Percentiles rank a stretch among this genome's conserved stretches.
These are phyloP conservation scores for Trichosporon sp. DNA, from an alignment of 1,284 basidiomycete genomes.

Conservation along the genomic window DNA sequence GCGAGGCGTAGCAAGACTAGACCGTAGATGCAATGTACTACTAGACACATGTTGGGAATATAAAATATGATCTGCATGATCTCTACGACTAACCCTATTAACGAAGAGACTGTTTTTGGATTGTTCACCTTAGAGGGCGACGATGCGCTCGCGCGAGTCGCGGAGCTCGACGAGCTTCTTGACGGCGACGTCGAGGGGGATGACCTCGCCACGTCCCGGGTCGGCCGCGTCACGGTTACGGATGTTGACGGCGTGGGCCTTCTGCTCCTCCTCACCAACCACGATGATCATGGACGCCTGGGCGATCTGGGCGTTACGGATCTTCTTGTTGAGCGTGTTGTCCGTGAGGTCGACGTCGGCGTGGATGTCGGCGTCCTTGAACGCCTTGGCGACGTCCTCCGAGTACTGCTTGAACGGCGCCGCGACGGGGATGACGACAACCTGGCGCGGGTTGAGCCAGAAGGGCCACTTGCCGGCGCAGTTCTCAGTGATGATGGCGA, in stretches of 20 bases:
- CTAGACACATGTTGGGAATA: neutral
- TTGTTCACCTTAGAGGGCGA: conserved; percentile 29
- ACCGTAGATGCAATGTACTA: conserved; percentile 11
- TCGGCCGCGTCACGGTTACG: conserved; percentile 83
- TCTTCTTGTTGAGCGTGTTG: conserved; percentile 95
- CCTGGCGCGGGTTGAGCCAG: conserved; percentile 95
- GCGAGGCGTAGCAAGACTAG: conserved; percentile 16
- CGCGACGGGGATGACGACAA: conserved; percentile 92
- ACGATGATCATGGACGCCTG: conserved; percentile 95
- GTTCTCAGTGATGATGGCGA: conserved; percentile 96
- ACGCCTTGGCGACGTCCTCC: conserved; percentile 61
- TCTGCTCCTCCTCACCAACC: conserved; percentile 89
- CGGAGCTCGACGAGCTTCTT: conserved; percentile 48
- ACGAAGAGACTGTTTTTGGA: conserved; percentile 8
- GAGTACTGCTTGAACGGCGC: conserved; percentile 85
- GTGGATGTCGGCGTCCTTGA: conserved; percentile 74
- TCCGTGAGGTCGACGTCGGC: conserved; percentile 90
- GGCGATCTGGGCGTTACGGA: conserved; percentile 85
- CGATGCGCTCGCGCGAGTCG: conserved; percentile 39
- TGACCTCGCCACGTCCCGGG: conserved; percentile 54
- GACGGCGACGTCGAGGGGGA: conserved; percentile 49
- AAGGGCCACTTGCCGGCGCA: conserved; percentile 99
- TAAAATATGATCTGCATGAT: conserved; percentile 13
- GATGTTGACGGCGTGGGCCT: conserved; percentile 85
- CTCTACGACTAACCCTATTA: conserved; percentile 16